phyloP scores from a whole-genome alignment of 192 early-diverging fungal species.

The Entophlyctis luteolus region DNA sequence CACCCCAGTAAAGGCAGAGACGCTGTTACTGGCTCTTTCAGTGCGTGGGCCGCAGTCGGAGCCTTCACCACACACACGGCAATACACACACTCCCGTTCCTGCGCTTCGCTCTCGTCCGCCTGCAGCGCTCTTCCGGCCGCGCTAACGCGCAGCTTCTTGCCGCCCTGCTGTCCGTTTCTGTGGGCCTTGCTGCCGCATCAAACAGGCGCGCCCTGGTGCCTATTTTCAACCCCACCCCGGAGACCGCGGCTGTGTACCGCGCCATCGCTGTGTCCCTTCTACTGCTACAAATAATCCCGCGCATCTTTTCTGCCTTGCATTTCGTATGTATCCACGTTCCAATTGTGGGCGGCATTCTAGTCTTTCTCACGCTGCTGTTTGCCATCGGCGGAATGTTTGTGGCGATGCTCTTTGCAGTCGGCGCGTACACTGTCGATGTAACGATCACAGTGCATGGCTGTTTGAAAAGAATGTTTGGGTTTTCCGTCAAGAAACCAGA shows the following conservation, averaged over 20 bases:
- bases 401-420: not conserved
- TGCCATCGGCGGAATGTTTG: not conserved
- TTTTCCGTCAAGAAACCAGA: too few species aligned
- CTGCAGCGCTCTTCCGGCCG: not conserved
- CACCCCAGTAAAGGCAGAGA: too few species aligned
- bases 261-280: not conserved
- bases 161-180: not conserved
- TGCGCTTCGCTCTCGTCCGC: slow-evolving; percentile 1
- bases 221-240: not conserved
- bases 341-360: not conserved
- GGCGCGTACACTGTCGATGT: not conserved
- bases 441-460: not conserved
- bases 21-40: too few species aligned
- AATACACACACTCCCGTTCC: not conserved
- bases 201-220: not conserved
- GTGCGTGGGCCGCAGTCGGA: not conserved
- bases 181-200: not conserved
- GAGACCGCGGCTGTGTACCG: not conserved
- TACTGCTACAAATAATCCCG: not conserved
- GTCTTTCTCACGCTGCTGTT: not conserved
- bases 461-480: not conserved
- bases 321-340: slow-evolving; percentile 4
- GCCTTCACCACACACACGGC: not conserved
- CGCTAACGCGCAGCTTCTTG: not conserved
- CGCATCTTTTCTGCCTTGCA: not conserved